Conservation (phyloP, 495 filamentous ascomycete species). For the Chaetomidium leptoderma region DNA sequence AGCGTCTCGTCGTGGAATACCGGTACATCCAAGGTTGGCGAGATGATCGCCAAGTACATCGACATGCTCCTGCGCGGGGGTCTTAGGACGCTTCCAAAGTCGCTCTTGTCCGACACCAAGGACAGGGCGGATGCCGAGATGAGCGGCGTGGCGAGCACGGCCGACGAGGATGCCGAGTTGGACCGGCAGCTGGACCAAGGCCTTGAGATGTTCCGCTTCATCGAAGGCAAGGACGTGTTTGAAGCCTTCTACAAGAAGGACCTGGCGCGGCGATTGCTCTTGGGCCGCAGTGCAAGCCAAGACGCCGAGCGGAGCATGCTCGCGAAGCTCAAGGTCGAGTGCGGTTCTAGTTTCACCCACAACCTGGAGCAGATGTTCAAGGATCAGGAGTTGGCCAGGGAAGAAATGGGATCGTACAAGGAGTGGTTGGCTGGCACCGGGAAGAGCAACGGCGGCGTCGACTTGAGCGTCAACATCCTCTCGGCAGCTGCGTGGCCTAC, state of each 20-base stretch:
- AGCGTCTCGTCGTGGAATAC: constrained; percentile 65
- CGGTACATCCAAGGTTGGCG: constrained; percentile 86
- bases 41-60: constrained; percentile 98
- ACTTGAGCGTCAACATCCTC: constrained; percentile 82
- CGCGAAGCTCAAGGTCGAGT: constrained; percentile 83
- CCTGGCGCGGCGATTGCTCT: constrained; percentile 78
- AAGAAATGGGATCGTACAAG: constrained; percentile 78
- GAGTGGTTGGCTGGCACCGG: constrained; percentile 41
- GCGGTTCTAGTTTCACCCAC: constrained; percentile 87
- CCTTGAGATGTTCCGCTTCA: constrained; percentile 91
- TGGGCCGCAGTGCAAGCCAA: constrained; percentile 85
- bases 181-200: constrained; percentile 85
- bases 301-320: constrained; percentile 97
- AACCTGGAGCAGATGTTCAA: constrained; percentile 99
- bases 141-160: constrained; percentile 51
- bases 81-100: constrained; percentile 67
- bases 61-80: constrained; percentile 85
- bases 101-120: constrained; percentile 48
- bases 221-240: constrained; percentile 95
- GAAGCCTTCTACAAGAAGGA: constrained; percentile 99
- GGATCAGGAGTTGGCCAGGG: constrained; percentile 83
- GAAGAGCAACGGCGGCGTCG: constrained; percentile 53
- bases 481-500: constrained; percentile 86
- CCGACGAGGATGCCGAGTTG: constrained; percentile 86
- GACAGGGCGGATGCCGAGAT: constrained; percentile 51